Evolutionary conservation across 306 rosid species (phyloP).

Genomic region (Inga leiocalycina): DNA sequence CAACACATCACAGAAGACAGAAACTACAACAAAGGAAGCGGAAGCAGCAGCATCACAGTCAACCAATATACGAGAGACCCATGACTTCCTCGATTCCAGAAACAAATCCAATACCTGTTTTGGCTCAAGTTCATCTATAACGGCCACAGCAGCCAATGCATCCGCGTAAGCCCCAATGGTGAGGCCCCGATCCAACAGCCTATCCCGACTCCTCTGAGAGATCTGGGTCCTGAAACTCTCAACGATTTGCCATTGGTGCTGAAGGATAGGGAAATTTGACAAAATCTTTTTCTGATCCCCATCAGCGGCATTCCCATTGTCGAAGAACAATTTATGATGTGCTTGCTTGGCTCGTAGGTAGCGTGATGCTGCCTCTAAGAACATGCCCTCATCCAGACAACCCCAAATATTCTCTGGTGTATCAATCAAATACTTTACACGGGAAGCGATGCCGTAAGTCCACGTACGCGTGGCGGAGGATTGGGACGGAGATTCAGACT

Average conservation of each 20-base stretch:
- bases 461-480: slow-evolving; percentile 39
- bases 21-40: slow-evolving; percentile 59
- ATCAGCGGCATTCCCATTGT: slow-evolving; percentile 17
- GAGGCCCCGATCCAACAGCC: slow-evolving; percentile 74
- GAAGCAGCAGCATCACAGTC: slow-evolving; percentile 37
- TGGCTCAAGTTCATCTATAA: slow-evolving; percentile 80
- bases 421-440: slow-evolving; percentile 92
- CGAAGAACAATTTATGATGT: slow-evolving; percentile 43
- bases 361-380: slow-evolving; percentile 86
- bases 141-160: slow-evolving; percentile 83
- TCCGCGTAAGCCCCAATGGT: slow-evolving; percentile 66
- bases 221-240: slow-evolving; percentile 90
- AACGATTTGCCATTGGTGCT: slow-evolving; percentile 98
- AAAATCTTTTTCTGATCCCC: slow-evolving; percentile 51
- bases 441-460: slow-evolving; percentile 77
- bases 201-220: slow-evolving; percentile 91
- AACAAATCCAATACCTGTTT: slow-evolving; percentile 66
- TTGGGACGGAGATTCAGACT: slow-evolving; percentile 37
- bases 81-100: slow-evolving; percentile 80
- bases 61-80: slow-evolving; percentile 65
- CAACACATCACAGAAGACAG: slow-evolving; percentile 78
- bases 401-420: slow-evolving; percentile 98
- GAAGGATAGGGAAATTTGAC: slow-evolving; percentile 80
- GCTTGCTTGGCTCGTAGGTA: slow-evolving; percentile 84
- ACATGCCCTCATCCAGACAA: slow-evolving; percentile 93